Evolutionary conservation across 2,329 filamentous ascomycete species (phyloP).

Genomic region (Chalaropsis ovoidea): DNA sequence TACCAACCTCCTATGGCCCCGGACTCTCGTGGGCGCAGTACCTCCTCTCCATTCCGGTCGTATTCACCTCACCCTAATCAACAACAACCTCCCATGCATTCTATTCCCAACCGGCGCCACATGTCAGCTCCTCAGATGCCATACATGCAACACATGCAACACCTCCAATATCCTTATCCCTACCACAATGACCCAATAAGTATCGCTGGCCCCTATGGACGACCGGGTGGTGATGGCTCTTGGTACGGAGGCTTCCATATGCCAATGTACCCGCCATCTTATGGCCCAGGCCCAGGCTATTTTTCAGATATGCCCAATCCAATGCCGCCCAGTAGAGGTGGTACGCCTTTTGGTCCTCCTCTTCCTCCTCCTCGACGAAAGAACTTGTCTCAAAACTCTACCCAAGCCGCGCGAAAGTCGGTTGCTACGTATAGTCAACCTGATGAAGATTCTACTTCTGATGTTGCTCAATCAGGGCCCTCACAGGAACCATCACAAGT

Average conservation of each 20-base stretch:
- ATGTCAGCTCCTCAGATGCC: conserved; percentile 16
- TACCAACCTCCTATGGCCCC: background rate
- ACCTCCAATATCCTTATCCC: conserved; percentile 5
- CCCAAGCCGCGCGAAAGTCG: background rate
- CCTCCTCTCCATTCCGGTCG: background rate
- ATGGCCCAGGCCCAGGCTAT: background rate
- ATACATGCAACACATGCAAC: conserved; percentile 18
- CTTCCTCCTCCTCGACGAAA: background rate
- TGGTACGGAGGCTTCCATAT: conserved; percentile 17
- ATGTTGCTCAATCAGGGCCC: background rate
- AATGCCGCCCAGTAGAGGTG: background rate
- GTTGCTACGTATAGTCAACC: background rate
- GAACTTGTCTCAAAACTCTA: background rate
- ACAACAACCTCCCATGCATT: conserved; percentile 12
- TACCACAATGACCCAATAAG: background rate
- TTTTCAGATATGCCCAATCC: background rate
- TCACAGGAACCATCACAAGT: background rate
- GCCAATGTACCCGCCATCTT: conserved; percentile 1
- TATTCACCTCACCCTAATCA: background rate
- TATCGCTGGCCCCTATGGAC: conserved; percentile 8
- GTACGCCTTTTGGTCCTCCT: background rate
- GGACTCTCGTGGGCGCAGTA: background rate
- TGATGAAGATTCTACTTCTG: conserved; percentile 6
- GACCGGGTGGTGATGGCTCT: conserved; percentile 4
- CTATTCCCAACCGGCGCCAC: conserved; percentile 5